phyloP scores from a whole-genome alignment of 768 basidiomycete species.

The Hericium erinaceus region DNA sequence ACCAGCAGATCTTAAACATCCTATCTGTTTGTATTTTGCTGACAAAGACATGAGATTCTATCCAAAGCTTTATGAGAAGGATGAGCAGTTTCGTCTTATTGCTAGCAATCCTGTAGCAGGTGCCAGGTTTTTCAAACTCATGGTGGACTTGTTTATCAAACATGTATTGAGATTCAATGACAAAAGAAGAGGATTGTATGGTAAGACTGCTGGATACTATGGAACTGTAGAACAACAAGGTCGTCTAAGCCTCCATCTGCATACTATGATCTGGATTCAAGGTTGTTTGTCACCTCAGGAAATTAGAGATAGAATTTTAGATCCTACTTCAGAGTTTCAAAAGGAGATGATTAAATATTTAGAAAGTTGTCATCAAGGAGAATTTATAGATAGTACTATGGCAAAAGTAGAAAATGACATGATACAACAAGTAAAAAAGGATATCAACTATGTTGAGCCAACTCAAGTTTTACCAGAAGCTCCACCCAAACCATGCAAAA shows the following conservation, averaged over 20 bases:
- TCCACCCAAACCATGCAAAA: no score
- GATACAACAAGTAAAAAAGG: no score
- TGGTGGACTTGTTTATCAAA: slow-evolving; percentile 12
- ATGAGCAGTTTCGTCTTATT: slow-evolving; percentile 4
- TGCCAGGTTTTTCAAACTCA: slow-evolving; percentile 12
- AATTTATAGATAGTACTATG: slow-evolving; percentile 2
- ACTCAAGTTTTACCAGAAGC: no score
- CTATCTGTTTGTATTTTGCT: slow-evolving; percentile 10
- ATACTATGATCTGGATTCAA: slow-evolving; percentile 14
- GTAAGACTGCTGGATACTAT: slow-evolving; percentile 14
- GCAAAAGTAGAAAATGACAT: neutral
- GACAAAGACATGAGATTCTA: slow-evolving; percentile 1
- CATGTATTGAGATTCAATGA: neutral
- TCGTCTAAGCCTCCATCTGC: slow-evolving; percentile 10
- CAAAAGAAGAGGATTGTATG: slow-evolving; percentile 8
- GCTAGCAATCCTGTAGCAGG: slow-evolving; percentile 12
- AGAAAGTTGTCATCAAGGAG: slow-evolving; percentile 10
- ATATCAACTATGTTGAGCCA: no score
- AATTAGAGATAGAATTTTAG: slow-evolving; percentile 10
- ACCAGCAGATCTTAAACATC: slow-evolving; percentile 14
- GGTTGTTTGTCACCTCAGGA: slow-evolving; percentile 9
- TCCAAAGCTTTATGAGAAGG: neutral
- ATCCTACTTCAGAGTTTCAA: slow-evolving; percentile 6
- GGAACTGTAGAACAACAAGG: slow-evolving; percentile 14
- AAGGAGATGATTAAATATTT: slow-evolving; percentile 6